Conservation (phyloP, 2,329 filamentous ascomycete genomes). For the Lecanicillium sp. region DNA sequence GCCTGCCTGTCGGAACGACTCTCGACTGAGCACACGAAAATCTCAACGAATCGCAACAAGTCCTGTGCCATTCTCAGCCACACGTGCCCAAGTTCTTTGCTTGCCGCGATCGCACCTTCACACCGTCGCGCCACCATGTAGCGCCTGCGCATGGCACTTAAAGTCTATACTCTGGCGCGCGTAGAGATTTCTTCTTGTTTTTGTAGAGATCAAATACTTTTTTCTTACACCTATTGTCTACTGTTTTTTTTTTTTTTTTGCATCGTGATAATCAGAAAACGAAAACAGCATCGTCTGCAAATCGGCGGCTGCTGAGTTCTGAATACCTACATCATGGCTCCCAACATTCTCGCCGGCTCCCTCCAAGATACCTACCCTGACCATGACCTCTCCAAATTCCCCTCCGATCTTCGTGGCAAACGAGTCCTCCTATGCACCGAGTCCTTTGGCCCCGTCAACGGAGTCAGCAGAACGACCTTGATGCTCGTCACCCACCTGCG, state of each 20-base stretch:
- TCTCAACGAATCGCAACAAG: neutral
- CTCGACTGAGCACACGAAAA: neutral
- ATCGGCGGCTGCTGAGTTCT: no score
- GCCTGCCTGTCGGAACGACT: neutral
- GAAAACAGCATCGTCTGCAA: neutral
- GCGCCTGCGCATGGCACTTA: neutral
- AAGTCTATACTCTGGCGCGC: neutral
- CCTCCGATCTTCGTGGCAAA: conserved; percentile 44
- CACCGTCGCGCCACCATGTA: neutral
- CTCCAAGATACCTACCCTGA: conserved; percentile 12
- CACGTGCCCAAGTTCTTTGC: conserved; percentile 6
- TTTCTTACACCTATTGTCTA: neutral
- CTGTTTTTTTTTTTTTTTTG: neutral
- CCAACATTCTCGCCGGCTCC: neutral
- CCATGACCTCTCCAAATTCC: conserved; percentile 37
- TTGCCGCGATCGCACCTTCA: conserved; percentile 1
- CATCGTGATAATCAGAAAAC: conserved; percentile 9
- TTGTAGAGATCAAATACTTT: conserved; percentile 1
- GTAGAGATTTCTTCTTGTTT: neutral
- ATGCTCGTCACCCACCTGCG: conserved; percentile 62
- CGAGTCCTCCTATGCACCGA: conserved; percentile 61
- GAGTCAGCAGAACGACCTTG: conserved; percentile 62
- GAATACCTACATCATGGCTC: conserved; percentile 3
- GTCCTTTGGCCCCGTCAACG: conserved; percentile 64
- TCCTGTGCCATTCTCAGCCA: conserved; percentile 1